Evolutionary conservation across 345 rosid species (phyloP).

Genomic region (Geranium rotundifolium): DNA sequence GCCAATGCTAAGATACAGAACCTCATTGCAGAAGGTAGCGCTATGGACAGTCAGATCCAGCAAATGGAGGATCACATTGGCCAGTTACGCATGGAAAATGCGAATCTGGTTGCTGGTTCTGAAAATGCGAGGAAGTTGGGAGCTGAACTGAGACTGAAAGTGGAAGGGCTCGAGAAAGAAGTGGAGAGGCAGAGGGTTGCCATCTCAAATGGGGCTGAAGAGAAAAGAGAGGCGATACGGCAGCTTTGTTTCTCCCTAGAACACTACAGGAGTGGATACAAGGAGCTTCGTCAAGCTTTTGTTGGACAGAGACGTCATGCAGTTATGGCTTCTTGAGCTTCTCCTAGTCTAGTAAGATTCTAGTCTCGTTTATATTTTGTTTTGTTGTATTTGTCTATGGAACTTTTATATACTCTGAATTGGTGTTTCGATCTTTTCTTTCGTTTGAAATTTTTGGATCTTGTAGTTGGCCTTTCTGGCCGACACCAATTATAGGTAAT

Average conservation of each 20-base stretch:
- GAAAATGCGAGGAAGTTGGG: conserved; percentile 20
- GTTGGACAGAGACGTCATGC: conserved; percentile 23
- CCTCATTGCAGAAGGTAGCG: conserved; percentile 34
- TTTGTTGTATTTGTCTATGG: no score
- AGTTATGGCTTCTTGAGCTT: conserved; percentile 27
- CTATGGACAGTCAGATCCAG: conserved; percentile 27
- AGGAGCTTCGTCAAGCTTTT: conserved; percentile 41
- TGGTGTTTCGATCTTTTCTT: no score
- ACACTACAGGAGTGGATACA: conserved; percentile 62
- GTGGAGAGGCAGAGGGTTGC: conserved; percentile 33
- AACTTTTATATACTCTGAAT: no score
- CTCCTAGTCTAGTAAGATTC: background rate
- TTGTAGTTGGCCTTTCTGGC: no score
- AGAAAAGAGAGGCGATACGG: conserved; percentile 77
- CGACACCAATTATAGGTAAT: no score
- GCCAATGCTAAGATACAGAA: conserved; percentile 23
- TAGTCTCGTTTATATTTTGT: no score
- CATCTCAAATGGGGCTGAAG: conserved; percentile 50
- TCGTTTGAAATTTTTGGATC: no score
- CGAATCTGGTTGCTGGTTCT: conserved; percentile 23
- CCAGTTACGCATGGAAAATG: conserved; percentile 19
- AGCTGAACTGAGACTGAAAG: conserved; percentile 26
- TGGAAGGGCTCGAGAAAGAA: conserved; percentile 39
- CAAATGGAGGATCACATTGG: conserved; percentile 37
- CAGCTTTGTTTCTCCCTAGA: conserved; percentile 81